Evolutionary conservation across 2,329 filamentous ascomycete species (phyloP).

Genomic region (Lachnellula subtilissima): DNA sequence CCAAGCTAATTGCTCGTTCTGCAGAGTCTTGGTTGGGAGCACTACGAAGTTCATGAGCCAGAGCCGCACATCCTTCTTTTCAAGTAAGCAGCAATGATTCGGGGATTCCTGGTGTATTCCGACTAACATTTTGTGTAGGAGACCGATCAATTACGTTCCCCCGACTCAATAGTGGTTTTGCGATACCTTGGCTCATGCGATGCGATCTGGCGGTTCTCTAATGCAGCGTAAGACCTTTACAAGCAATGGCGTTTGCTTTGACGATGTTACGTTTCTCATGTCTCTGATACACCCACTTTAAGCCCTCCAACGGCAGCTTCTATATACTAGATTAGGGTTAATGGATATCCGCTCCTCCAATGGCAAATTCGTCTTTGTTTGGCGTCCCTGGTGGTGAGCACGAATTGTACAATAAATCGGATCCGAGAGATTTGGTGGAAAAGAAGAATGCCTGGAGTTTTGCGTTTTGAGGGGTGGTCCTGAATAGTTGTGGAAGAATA

Average conservation of each 20-base stretch:
- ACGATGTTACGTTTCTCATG: constrained; percentile 32
- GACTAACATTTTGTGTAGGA: constrained; percentile 22
- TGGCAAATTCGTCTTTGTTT: constrained; percentile 3
- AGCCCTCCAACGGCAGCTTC: constrained; percentile 22
- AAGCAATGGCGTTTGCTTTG: constrained; percentile 26
- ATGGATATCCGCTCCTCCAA: constrained; percentile 23
- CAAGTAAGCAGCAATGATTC: constrained; percentile 62
- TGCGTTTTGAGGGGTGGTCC: background rate
- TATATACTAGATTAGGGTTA: constrained; percentile 30
- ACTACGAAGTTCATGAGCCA: constrained; percentile 98
- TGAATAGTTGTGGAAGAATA: background rate
- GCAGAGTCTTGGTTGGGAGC: constrained; percentile 96
- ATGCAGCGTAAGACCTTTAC: constrained; percentile 23
- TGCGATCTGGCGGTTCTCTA: constrained; percentile 24
- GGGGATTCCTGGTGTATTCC: background rate
- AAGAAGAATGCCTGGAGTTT: background rate
- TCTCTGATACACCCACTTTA: constrained; percentile 26
- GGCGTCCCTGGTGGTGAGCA: background rate
- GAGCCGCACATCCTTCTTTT: constrained; percentile 98
- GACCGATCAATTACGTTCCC: constrained; percentile 27
- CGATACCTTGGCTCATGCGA: constrained; percentile 8
- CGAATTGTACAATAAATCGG: background rate
- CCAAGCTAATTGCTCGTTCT: constrained; percentile 6
- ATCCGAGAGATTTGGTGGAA: background rate
- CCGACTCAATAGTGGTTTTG: constrained; percentile 21